Evolutionary conservation across 768 basidiomycete genomes (phyloP).

Genomic region (Trametes punicea): DNA sequence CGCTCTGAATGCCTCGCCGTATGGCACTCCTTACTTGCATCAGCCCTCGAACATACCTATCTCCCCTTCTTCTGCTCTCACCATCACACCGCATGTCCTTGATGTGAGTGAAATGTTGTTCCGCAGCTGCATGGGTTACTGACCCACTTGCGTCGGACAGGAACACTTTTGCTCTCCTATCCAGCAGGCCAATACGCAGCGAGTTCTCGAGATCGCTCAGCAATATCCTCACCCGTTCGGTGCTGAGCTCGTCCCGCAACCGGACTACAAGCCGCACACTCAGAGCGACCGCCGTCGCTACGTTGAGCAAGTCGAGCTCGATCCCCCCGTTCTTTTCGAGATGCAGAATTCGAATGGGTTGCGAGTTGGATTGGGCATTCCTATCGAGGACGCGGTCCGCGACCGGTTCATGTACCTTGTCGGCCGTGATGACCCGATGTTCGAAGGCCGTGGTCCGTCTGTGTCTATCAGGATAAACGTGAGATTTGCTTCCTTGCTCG

Average conservation of each 20-base stretch:
- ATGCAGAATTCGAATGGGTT: constrained; percentile 47
- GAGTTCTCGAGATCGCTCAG: constrained; percentile 18
- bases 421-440: constrained; percentile 63
- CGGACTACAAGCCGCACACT: constrained; percentile 72
- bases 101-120: not conserved
- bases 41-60: not conserved
- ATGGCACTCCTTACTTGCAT: constrained; percentile 2
- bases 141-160: not conserved
- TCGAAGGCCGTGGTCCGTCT: constrained; percentile 70
- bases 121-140: too few relatives aligned
- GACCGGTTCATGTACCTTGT: constrained; percentile 53
- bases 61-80: not conserved
- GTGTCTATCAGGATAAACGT: constrained; percentile 79
- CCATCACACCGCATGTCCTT: not conserved
- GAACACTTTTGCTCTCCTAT: not conserved
- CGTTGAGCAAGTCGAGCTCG: constrained; percentile 64
- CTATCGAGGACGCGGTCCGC: constrained; percentile 60
- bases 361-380: constrained; percentile 64
- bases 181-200: not conserved
- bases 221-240: constrained; percentile 13
- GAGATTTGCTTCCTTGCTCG: constrained; percentile 19
- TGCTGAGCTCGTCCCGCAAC: constrained; percentile 53
- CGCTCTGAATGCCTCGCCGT: not conserved
- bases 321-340: constrained; percentile 62
- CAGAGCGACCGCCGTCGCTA: constrained; percentile 75